Conservation (phyloP, 148 eudicot genomes). For the Cornus controversa region DNA sequence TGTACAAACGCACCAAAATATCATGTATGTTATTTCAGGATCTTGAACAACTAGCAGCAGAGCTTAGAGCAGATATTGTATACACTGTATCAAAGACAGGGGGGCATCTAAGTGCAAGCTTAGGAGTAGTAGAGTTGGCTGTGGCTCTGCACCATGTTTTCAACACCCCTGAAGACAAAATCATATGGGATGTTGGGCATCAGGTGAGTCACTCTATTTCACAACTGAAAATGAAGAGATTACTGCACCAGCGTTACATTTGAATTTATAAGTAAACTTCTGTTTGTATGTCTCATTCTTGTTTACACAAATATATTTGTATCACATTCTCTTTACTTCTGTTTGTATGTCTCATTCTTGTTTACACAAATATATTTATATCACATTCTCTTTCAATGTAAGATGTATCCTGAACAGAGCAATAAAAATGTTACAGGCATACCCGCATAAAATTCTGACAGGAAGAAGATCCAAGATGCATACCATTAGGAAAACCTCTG, state of each 20-base stretch:
- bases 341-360: background rate
- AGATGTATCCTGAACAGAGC: background rate
- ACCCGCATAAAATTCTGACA: slow-evolving; percentile 8
- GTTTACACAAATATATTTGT: background rate
- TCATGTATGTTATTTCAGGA: background rate
- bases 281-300: background rate
- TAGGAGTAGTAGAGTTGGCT: background rate
- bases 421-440: slow-evolving; percentile 2
- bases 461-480: slow-evolving; percentile 6
- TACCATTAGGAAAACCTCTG: slow-evolving; percentile 7
- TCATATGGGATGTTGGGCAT: slow-evolving; percentile 1
- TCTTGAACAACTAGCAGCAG: slow-evolving; percentile 6
- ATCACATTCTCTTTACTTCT: background rate
- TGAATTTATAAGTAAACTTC: background rate
- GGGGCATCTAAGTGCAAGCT: background rate
- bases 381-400: background rate
- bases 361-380: background rate
- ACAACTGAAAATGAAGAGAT: background rate
- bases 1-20: too few relatives aligned
- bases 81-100: background rate
- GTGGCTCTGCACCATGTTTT: slow-evolving; percentile 4
- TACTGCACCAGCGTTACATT: background rate
- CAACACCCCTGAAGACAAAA: background rate
- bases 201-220: background rate
- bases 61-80: background rate